Evolutionary conservation across 176 grass and related monocot genomes (phyloP), one percentile per base, ranked within the genome.

Genomic region (Aegilops speltoides): DNA sequence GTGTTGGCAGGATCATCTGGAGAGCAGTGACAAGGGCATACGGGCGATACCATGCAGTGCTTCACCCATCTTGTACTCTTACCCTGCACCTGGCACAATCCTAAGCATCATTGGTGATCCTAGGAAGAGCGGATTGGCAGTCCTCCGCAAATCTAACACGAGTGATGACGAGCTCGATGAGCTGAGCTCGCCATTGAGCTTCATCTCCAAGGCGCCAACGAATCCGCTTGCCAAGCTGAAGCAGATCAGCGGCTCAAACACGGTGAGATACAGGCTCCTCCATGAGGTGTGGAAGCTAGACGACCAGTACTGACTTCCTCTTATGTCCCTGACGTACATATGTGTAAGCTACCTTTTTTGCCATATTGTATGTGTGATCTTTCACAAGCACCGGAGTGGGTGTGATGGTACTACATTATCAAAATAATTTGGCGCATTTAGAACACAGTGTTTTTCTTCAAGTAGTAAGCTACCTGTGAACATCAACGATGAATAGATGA

Each of bases 131-230:
- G 88, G 92, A 15, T 94, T 85, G 1, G 85, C 96, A 19, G 85
- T 98, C 37, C 75, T 96, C 56, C 94, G 90, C 64, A 98, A 98
- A 72, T 92, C 93, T 48, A 90, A 96, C 87, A 94, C 88, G 0
- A 98, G 96, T 8, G 96, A 98, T 2, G 96, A 98, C 19, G 93
- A 98, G 90, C 92, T 98, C 0, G 93, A 94, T 73, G 93, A 96
- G 62, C 86, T 98, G 64, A 93, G 93, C 88, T 92, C 96, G 7
- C 93, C 96, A 54, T 65, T 96, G 56, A 86, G 90, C 23, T 94
- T 86, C 65, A 89, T 94, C 68, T 85, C 95, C 77, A 93, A 90
- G 29, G 81, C 73, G 1, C 83, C 90, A 6, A 79, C 76, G 8
- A 65, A 78, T 73, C 85, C 84, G 20, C 70, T 90, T 10, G 86